phyloP scores from a whole-genome alignment of 2,329 filamentous ascomycete species.

The Xylariaceae sp. region DNA sequence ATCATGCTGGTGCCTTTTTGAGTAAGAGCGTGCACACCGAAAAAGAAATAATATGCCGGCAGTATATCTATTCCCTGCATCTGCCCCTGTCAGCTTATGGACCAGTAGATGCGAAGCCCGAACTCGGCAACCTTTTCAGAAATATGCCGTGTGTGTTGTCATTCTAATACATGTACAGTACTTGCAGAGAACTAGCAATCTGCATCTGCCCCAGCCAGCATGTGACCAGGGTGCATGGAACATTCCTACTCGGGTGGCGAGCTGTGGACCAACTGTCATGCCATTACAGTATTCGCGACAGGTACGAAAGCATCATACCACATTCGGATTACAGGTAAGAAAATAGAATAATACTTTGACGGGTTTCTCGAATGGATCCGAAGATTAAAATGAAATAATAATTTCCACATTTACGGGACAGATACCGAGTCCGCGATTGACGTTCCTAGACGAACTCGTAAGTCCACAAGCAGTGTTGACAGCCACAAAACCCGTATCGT shows the following conservation, averaged over 20 bases:
- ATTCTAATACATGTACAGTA: constrained; percentile 23
- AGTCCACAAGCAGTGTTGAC: not conserved
- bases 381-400: not conserved
- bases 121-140: constrained; percentile 10
- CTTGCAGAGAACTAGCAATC: constrained; percentile 16
- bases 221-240: constrained; percentile 18
- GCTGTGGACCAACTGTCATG: constrained; percentile 20
- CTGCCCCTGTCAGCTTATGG: constrained; percentile 11
- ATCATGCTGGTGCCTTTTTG: not conserved
- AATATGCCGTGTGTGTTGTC: constrained; percentile 8
- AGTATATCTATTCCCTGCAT: constrained; percentile 12
- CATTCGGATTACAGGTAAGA: not conserved
- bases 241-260: constrained; percentile 11
- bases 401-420: not conserved
- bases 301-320: not conserved
- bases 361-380: not conserved
- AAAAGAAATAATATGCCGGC: constrained; percentile 19
- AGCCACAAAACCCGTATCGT: not conserved
- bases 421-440: not conserved
- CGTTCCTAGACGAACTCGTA: too few relatives aligned
- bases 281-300: constrained; percentile 7
- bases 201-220: constrained; percentile 18
- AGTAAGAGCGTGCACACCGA: not conserved
- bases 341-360: constrained; percentile 1
- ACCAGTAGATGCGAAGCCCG: constrained; percentile 6